A percentile compares a stretch with the other conserved stretches of the same genome.
Evolutionary conservation across 2,329 filamentous ascomycete species (phyloP).

Genomic region (Zymoseptoria ardabiliae): DNA sequence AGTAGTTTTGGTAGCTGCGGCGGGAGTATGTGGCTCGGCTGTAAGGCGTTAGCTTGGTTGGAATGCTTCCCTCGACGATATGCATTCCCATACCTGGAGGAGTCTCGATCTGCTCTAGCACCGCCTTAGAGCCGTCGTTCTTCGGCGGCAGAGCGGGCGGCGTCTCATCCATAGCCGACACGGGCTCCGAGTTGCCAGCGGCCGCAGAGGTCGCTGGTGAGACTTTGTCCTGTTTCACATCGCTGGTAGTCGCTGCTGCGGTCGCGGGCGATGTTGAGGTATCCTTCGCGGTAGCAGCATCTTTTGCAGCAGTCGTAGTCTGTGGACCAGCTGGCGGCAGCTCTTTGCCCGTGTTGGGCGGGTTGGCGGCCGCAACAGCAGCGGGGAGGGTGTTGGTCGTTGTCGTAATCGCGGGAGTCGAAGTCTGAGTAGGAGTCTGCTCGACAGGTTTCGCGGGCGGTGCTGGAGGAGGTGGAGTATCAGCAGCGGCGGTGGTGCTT

Average conservation of each 20-base stretch:
- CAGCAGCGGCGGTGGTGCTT: not conserved
- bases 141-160: conserved; percentile 15
- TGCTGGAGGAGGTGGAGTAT: not conserved
- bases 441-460: not conserved
- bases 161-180: conserved; percentile 12
- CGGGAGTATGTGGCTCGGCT: conserved; percentile 1
- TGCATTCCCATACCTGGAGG: not conserved
- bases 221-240: conserved; percentile 1
- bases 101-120: not conserved
- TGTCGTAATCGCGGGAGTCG: conserved; percentile 1
- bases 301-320: not conserved
- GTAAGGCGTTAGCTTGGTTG: not conserved
- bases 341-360: conserved; percentile 17
- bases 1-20: not conserved
- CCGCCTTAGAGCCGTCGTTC: conserved; percentile 5
- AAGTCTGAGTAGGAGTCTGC: conserved; percentile 4
- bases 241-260: not conserved
- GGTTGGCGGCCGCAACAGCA: not conserved
- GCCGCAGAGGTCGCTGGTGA: conserved; percentile 5
- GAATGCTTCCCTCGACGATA: not conserved
- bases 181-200: conserved; percentile 7
- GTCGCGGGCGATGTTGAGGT: not conserved
- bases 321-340: conserved; percentile 7
- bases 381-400: not conserved
- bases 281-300: conserved; percentile 1